Base-by-base conservation (phyloP, 2,329 filamentous ascomycete species). In the Sarocladiaceae sp. region DNA sequence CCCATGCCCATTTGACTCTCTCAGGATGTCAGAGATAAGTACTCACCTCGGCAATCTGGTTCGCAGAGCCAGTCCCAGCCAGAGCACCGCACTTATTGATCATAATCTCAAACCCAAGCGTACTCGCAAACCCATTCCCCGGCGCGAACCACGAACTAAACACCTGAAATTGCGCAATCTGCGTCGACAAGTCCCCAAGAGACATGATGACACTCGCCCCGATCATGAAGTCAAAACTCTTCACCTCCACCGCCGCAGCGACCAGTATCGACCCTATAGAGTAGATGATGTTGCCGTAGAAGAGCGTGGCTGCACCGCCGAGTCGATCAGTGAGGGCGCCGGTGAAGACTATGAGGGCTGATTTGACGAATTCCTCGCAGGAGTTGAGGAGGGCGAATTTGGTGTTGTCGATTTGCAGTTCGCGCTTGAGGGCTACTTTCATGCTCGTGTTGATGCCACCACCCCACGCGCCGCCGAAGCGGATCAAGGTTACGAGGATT, bases 101-200 rank as follows among this genome's bases (percentile, higher is more conserved):
- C 1, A 72, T 78, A 2, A 84, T 67, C 62, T 84, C 80, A 18
- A 83, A 73, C 0, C 73, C 80, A 0, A 84, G 68, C 0, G 79
- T 83, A 0, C 78, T 79, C 0, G 79, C 80, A 60, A 84, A 83
- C 3, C 80, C 80, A 58, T 77, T 74, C 44, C 70, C 77, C 0
- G 80, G 80, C 1, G 79, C 70, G 53, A 84, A 83, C 80, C 80
- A 84, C 0, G 77, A 79, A 2, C 77, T 80, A 57, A 83, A 83
- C 53, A 83, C 74, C 56, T 82, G 80, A 60, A 82, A 83, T 60
- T 83, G 79, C 0, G 80, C 80, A 25, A 82, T 71, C 58, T 83
- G 79, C 0, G 80, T 83, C 0, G 80, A 76, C 36, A 82, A 80
- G 56, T 83, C 80, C 17, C 80, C 80, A 1, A 84, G 64, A 0